Percentiles rank a stretch among this genome's conserved stretches.
These are phyloP conservation scores for Nasturtium officinale DNA, from an alignment of 345 rosid species.

Conservation along the genomic window DNA sequence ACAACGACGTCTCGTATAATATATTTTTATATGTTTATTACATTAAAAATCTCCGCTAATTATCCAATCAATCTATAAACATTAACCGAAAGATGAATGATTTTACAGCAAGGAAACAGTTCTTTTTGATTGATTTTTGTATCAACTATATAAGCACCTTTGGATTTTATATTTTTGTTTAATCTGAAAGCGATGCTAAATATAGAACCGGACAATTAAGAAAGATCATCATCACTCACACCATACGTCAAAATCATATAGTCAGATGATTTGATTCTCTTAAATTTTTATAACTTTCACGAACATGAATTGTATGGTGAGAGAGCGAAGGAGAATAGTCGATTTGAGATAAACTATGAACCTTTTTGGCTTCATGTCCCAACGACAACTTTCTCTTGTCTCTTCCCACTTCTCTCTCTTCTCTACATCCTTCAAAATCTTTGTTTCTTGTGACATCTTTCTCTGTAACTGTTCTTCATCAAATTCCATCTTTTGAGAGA, in stretches of 20 bases:
- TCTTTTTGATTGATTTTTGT: background rate
- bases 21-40: background rate
- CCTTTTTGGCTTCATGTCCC: conserved; percentile 40
- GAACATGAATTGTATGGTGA: conserved; percentile 28
- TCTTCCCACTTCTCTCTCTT: conserved; percentile 18
- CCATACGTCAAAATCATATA: conserved; percentile 27
- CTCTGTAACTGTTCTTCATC: conserved; percentile 34
- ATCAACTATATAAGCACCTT: conserved; percentile 25
- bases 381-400: conserved; percentile 34
- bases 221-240: conserved; percentile 21
- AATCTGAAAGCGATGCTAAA: conserved; percentile 17
- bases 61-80: conserved; percentile 20
- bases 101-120: background rate
- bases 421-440: conserved; percentile 3
- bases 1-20: background rate
- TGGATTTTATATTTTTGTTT: background rate
- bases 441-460: conserved; percentile 24
- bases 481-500: conserved; percentile 2
- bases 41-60: background rate
- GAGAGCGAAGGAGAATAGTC: background rate
- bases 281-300: conserved; percentile 5
- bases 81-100: conserved; percentile 24
- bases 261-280: conserved; percentile 5
- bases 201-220: conserved; percentile 3
- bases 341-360: conserved; percentile 22